These are phyloP conservation scores for Pythium vanterpoolii DNA, from an alignment of 352 stramenopile species.

Conservation along the genomic window DNA sequence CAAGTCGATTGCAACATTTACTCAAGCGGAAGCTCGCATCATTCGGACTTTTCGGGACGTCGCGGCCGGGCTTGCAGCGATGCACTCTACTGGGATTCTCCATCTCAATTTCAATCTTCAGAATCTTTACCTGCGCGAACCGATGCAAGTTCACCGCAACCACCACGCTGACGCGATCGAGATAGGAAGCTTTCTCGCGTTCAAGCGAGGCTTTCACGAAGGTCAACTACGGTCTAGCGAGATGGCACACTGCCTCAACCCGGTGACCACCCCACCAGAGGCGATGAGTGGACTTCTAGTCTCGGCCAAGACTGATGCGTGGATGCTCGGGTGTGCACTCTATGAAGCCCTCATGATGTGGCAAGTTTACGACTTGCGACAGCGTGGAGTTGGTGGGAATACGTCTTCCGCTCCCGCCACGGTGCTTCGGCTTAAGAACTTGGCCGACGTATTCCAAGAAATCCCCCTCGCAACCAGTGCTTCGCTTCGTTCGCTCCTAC, in stretches of 20 bases:
- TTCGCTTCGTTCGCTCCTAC: conserved; percentile 46
- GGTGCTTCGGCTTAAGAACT: conserved; percentile 35
- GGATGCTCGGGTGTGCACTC: conserved; percentile 62
- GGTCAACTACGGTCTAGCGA: conserved; percentile 23
- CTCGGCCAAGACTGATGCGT: conserved; percentile 49
- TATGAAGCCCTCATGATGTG: conserved; percentile 56
- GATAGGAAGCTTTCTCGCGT: conserved; percentile 40
- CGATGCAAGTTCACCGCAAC: background rate
- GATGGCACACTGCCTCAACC: conserved; percentile 41
- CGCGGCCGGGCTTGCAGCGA: conserved; percentile 39
- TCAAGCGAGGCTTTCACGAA: conserved; percentile 38
- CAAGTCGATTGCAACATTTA: conserved; percentile 17
- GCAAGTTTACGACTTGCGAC: conserved; percentile 35
- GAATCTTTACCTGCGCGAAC: conserved; percentile 40
- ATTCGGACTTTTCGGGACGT: conserved; percentile 42
- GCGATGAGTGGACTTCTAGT: conserved; percentile 19
- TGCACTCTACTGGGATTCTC: conserved; percentile 49
- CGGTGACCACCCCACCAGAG: conserved; percentile 43
- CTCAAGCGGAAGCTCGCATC: conserved; percentile 10
- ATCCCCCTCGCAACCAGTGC: conserved; percentile 45
- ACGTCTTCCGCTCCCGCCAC: background rate
- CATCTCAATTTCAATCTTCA: conserved; percentile 58
- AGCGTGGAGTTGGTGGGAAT: background rate
- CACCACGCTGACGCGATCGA: conserved; percentile 24
- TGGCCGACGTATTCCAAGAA: conserved; percentile 41